Conservation (phyloP, 495 filamentous ascomycete genomes). For the Neurospora sp. region DNA sequence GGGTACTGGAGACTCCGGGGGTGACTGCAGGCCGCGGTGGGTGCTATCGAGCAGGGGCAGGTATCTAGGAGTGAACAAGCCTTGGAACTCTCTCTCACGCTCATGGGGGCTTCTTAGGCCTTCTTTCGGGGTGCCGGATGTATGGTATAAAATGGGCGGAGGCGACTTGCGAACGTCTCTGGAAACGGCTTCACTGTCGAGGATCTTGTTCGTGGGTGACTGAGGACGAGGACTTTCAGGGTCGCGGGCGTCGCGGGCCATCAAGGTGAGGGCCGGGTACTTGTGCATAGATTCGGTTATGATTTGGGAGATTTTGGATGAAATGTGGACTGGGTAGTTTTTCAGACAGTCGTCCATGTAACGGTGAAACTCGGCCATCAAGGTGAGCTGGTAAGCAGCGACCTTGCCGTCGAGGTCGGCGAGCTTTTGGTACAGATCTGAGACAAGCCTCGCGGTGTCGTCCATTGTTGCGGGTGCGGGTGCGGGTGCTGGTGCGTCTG, state of each 20-base stretch:
- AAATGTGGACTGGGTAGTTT: slow-evolving; percentile 33
- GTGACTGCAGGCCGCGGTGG: slow-evolving; percentile 19
- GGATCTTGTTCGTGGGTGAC: slow-evolving; percentile 8
- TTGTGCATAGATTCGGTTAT: slow-evolving; percentile 34
- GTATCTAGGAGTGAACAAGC: slow-evolving; percentile 49
- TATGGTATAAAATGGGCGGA: slow-evolving; percentile 31
- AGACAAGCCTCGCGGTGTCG: slow-evolving; percentile 35
- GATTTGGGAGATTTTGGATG: slow-evolving; percentile 30
- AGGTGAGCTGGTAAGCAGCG: slow-evolving; percentile 35
- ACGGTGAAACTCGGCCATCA: slow-evolving; percentile 36
- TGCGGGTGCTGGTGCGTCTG: background rate
- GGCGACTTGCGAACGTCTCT: slow-evolving; percentile 29
- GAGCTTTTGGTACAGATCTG: slow-evolving; percentile 40
- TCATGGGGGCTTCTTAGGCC: slow-evolving; percentile 34
- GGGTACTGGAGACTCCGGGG: slow-evolving; percentile 13
- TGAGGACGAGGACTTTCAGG: slow-evolving; percentile 5
- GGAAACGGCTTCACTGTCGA: slow-evolving; percentile 8
- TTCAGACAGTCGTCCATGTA: slow-evolving; percentile 36
- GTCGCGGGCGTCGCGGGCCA: background rate
- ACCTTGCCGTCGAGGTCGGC: slow-evolving; percentile 40
- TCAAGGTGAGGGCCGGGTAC: slow-evolving; percentile 28
- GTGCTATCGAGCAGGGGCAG: slow-evolving; percentile 45
- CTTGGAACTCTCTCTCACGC: slow-evolving; percentile 47
- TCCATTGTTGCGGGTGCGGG: slow-evolving; percentile 27
- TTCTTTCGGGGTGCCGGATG: slow-evolving; percentile 24